Base-by-base conservation (phyloP, 352 stramenopile genomes). In the Globisporangium canariense region DNA sequence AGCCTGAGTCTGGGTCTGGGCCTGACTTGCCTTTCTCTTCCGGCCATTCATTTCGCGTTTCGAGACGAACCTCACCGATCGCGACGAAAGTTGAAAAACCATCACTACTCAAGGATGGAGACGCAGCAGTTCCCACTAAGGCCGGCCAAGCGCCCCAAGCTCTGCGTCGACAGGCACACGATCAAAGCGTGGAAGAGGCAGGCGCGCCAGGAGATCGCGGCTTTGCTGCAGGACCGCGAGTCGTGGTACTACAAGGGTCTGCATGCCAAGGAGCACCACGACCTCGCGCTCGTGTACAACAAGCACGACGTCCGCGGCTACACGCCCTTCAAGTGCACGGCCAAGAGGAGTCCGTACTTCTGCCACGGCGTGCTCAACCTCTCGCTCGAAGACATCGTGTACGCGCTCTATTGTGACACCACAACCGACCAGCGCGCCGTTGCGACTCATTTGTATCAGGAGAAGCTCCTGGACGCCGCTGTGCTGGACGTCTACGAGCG, bases 211-310 rank as follows among this genome's bases (percentile, higher is more conserved):
- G 75, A 82, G 53, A 64, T 82, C 56, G 34, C 58, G 7, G 61
- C 58, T 51, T 64, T 73, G 50, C 54, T 82, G 10, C 45, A 49
- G 10, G 64, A 76, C 55, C 65, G 47, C 30, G 55, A 82, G 50
- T 82, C 75, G 66, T 82, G 75, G 75, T 79, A 78, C 72, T 77
- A 78, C 59, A 61, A 49, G 2, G 75, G 76, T 36, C 34, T 46
- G 53, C 11, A n/a, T 36, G 32, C 34, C 34, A 34, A 34, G 34
- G 10, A 47, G 53, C 34, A 59, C 63, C 52, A 73, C 43, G 62
- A 79, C 45, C 65, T 70, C 46, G 67, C 67, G 20, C 65, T 74
- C 38, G 55, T 59, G 34, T 78, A 65, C 65, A 67, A 73, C 62
- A 79, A 78, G 59, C 56, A 74, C 59, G 66, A 60, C 18, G 45